A percentile compares a stretch with the other conserved stretches of the same genome.
Evolutionary conservation across 306 rosid species (phyloP).

Genomic region (Malus domestica): DNA sequence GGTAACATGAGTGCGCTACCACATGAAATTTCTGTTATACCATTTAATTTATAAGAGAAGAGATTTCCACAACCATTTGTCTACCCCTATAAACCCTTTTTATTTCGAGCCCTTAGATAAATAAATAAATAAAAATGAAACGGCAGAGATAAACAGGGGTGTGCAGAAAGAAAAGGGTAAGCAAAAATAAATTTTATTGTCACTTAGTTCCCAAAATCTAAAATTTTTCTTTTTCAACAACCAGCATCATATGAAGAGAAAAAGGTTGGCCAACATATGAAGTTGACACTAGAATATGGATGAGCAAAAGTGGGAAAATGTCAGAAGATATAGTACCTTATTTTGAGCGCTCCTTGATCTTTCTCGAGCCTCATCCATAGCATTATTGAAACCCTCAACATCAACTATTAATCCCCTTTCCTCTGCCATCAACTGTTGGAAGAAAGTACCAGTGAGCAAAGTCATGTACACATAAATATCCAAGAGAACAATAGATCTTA

Average conservation of each 20-base stretch:
- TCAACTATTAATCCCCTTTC: constrained; percentile 79
- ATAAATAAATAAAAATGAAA: too few relatives aligned
- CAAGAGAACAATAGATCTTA: constrained; percentile 8
- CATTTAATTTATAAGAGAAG: not conserved
- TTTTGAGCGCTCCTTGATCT: constrained; percentile 89
- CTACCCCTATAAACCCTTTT: not conserved
- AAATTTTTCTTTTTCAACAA: not conserved
- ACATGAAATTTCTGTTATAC: too few relatives aligned
- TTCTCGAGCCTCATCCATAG: constrained; percentile 94
- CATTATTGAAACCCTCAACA: constrained; percentile 59
- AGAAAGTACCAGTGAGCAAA: constrained; percentile 11
- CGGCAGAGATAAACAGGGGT: not conserved
- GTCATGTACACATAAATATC: not conserved
- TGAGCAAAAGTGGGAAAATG: constrained; percentile 13
- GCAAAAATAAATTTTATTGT: not conserved
- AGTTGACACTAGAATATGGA: not conserved
- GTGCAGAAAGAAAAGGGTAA: not conserved
- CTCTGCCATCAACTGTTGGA: constrained; percentile 89
- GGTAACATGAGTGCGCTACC: not conserved
- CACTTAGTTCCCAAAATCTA: not conserved
- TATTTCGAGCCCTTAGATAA: not conserved
- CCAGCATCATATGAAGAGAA: not conserved
- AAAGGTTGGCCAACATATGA: not conserved
- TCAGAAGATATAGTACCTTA: constrained; percentile 40
- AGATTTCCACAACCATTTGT: not conserved